These are phyloP conservation scores for Bretschneidera sinensis DNA, from an alignment of 345 rosid species.

Conservation along the genomic window DNA sequence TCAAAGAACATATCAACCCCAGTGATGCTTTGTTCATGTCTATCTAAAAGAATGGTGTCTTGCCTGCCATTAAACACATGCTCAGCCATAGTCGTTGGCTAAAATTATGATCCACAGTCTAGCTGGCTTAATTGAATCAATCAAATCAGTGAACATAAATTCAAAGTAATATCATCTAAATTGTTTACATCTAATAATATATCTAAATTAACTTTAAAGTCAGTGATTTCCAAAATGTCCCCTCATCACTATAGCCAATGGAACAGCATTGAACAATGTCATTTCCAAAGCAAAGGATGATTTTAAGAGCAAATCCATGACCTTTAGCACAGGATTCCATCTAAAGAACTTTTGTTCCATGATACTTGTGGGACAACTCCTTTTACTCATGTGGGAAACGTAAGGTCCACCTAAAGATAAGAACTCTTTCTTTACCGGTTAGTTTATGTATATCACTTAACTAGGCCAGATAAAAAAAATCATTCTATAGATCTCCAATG, in stretches of 20 bases:
- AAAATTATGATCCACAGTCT: neutral
- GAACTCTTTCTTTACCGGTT: slow-evolving; percentile 13
- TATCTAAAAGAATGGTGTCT: neutral
- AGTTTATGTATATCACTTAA: slow-evolving; percentile 3
- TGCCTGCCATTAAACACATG: neutral
- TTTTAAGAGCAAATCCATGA: slow-evolving; percentile 9
- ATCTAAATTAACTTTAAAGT: slow-evolving; percentile 14
- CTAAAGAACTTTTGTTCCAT: slow-evolving; percentile 13
- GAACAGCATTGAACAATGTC: slow-evolving; percentile 20
- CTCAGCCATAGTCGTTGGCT: neutral
- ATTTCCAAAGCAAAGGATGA: slow-evolving; percentile 15
- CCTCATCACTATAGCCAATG: slow-evolving; percentile 16
- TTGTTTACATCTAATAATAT: slow-evolving; percentile 11
- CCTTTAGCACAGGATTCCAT: slow-evolving; percentile 15
- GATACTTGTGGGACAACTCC: slow-evolving; percentile 22
- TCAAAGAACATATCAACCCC: neutral
- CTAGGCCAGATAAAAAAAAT: neutral
- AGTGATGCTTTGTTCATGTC: neutral
- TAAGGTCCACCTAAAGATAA: slow-evolving; percentile 16
- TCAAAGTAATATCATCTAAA: slow-evolving; percentile 15
- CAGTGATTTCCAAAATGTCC: slow-evolving; percentile 19
- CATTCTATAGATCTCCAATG: too few relatives aligned
- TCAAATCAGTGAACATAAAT: too few relatives aligned
- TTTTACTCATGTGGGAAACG: slow-evolving; percentile 25
- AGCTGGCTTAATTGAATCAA: too few relatives aligned